Base-by-base conservation (phyloP, 192 early-diverging fungal species). In the Coemansia interrupta region DNA sequence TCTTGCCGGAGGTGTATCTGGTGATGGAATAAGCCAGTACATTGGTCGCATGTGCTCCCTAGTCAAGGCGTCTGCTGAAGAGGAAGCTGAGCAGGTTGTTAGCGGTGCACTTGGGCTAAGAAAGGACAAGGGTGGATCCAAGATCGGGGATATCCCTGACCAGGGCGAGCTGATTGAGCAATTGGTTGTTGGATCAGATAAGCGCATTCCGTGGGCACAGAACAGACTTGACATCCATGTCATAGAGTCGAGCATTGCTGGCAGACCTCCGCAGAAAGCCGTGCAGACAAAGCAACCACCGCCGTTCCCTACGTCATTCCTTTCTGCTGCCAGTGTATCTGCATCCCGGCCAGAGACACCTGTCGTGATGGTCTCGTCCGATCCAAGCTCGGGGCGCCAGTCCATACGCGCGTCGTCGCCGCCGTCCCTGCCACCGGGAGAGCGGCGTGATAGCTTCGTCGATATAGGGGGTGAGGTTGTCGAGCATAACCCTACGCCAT, bases 121-220 rank as follows among this genome's bases (percentile, higher is more conserved):
- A 23, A 63, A 60, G 23, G 60, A 66, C 47, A 54, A 53, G 22
- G 54, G 18, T 9, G 43, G 26, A 20, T 24, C 43, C 56, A 61
- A 53, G 15, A 48, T 46, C 13, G 64, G 63, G 17, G 28, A 54
- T 5, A 48, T 30, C 15, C 64, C 61, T 1, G 61, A 47, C 4
- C 68, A 60, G 10, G 58, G 41, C 23, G 58, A 71, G 22, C 61
- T 78, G 32, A 60, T 64, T 24, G 68, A 64, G 59, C 74, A 71
- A 62, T 54, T 78, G 19, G 40, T 78, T 22, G 64, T 64, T 4
- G 74, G 74, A 0, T 57, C 58, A 6, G 74, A 71, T 7, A 78
- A 78, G 50, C 74, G 74, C 11, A 63, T 78, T 63, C 74, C 74
- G 4, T 78, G 74, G 74, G 60, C 74, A 9, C 74, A 78, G 55